phyloP scores from a whole-genome alignment of 2,329 filamentous ascomycete genomes.

The Aspergillus sp. region DNA sequence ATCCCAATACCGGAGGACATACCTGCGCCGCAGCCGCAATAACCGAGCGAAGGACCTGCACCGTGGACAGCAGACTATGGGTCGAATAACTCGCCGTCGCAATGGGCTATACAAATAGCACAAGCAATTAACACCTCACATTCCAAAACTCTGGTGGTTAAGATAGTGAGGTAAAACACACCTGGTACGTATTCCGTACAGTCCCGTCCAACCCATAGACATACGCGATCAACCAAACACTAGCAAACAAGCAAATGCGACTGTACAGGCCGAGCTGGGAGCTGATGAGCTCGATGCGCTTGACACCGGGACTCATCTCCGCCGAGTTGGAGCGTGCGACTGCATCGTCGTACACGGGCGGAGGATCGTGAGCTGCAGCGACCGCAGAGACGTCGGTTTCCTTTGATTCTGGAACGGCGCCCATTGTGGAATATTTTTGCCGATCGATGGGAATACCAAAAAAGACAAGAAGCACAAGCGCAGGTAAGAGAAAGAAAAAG shows the following conservation, averaged over 20 bases:
- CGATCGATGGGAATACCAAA: not conserved
- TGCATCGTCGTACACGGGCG: not conserved
- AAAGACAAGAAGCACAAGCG: not conserved
- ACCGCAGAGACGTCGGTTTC: not conserved
- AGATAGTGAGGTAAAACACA: not conserved
- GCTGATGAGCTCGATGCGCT: conserved; percentile 12
- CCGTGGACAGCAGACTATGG: conserved; percentile 59
- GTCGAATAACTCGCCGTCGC: conserved; percentile 53
- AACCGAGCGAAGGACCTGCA: conserved; percentile 59
- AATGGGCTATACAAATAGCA: conserved; percentile 37
- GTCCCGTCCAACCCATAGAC: conserved; percentile 62
- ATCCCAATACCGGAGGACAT: conserved; percentile 11
- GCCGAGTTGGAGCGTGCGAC: not conserved
- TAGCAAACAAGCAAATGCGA: conserved; percentile 44
- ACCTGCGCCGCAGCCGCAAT: conserved; percentile 58
- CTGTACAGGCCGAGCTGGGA: conserved; percentile 2
- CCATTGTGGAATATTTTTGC: not conserved
- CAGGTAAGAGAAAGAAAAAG: not conserved
- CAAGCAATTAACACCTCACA: not conserved
- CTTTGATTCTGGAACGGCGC: not conserved
- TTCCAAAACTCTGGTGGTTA: too few species aligned
- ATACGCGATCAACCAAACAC: conserved; percentile 64
- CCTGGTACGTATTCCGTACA: conserved; percentile 53
- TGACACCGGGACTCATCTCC: conserved; percentile 9
- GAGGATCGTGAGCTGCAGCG: too few species aligned